phyloP scores from a whole-genome alignment of 2,329 filamentous ascomycete species.

The Xylariaceae sp. region DNA sequence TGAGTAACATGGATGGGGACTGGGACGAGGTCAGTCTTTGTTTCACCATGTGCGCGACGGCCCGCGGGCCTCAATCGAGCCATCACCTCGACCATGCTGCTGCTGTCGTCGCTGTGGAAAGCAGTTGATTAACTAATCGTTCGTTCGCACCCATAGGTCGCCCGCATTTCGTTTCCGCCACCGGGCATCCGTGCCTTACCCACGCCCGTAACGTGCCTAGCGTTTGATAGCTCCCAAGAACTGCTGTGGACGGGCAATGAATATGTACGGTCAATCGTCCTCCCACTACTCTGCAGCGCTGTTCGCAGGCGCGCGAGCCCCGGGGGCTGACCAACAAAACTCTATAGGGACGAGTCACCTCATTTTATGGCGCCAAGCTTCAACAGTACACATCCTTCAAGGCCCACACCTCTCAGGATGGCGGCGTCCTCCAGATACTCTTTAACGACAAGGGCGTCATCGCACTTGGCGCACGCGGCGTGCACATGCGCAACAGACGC shows the following conservation, averaged over 20 bases:
- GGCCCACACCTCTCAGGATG: slow-evolving; percentile 75
- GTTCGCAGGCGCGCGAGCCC: background rate
- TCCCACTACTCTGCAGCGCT: background rate
- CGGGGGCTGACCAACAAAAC: slow-evolving; percentile 25
- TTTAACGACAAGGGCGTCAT: slow-evolving; percentile 92
- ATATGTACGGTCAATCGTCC: slow-evolving; percentile 63
- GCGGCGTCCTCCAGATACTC: slow-evolving; percentile 83
- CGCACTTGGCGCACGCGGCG: slow-evolving; percentile 78
- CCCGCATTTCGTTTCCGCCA: slow-evolving; percentile 80
- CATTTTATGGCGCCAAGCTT: slow-evolving; percentile 85
- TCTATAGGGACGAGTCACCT: slow-evolving; percentile 79
- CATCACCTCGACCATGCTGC: background rate
- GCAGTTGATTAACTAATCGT: background rate
- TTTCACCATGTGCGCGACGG: slow-evolving; percentile 13
- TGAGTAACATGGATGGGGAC: slow-evolving; percentile 65
- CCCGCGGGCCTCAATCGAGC: too few species aligned
- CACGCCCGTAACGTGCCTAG: slow-evolving; percentile 77
- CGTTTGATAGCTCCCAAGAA: slow-evolving; percentile 89
- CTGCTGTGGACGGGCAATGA: slow-evolving; percentile 93
- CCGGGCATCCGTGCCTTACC: slow-evolving; percentile 73
- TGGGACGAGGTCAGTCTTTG: slow-evolving; percentile 68
- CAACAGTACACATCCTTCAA: slow-evolving; percentile 90
- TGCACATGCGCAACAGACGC: slow-evolving; percentile 86
- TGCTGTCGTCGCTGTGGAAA: too few species aligned
- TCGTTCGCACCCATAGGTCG: slow-evolving; percentile 62